Evolutionary conservation across 106 monocot species (phyloP).

Genomic region (Dactylorhiza incarnata): DNA sequence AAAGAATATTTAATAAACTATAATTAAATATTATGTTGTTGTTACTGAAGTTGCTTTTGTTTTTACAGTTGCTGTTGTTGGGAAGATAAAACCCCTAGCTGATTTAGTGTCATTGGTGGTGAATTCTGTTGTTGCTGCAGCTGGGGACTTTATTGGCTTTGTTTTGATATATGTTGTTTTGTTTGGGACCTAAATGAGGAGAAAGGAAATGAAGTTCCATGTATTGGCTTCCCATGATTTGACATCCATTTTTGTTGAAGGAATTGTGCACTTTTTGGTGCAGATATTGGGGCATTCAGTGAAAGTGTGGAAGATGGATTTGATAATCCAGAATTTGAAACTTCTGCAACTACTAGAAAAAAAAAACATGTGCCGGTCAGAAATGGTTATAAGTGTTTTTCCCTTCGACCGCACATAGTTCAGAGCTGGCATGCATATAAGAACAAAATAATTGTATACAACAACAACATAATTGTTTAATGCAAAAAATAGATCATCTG

Average conservation of each 20-base stretch:
- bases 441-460: neutral
- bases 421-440: neutral
- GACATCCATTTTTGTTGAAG: constrained; percentile 45
- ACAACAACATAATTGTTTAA: too few species aligned
- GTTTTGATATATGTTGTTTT: constrained; percentile 39
- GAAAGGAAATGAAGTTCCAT: constrained; percentile 26
- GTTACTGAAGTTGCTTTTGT: constrained; percentile 19
- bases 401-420: neutral
- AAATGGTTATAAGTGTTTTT: neutral
- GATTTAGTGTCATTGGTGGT: neutral
- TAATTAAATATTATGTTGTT: constrained; percentile 23
- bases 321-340: constrained; percentile 37
- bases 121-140: constrained; percentile 18
- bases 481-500: neutral
- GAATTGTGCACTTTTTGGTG: constrained; percentile 36
- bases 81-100: constrained; percentile 16
- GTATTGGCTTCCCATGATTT: constrained; percentile 37
- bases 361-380: neutral
- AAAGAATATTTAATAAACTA: too few species aligned
- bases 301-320: constrained; percentile 35
- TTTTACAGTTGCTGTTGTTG: constrained; percentile 19
- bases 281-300: constrained; percentile 15
- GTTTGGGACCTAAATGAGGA: constrained; percentile 41
- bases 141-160: constrained; percentile 36
- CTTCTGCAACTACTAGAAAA: constrained; percentile 21